Evolutionary conservation across 1,139 yeast species (phyloP).

Genomic region (Schizosaccharomyces versatilis): DNA sequence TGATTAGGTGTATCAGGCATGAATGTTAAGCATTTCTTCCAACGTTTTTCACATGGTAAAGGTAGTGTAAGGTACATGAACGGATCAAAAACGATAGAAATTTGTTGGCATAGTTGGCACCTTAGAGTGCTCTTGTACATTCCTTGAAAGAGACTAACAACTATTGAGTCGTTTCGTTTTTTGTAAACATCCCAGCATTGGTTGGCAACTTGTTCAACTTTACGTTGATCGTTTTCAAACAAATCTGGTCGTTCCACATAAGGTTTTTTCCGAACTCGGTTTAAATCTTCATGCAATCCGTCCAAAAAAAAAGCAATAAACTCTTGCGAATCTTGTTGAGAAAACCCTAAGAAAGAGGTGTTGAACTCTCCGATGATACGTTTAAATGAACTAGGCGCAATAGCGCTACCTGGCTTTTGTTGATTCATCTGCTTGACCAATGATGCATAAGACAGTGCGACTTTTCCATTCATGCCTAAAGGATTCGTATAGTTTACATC

Average conservation of each 20-base stretch:
- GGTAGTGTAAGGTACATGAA: constrained; percentile 60
- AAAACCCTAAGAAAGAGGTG: constrained; percentile 50
- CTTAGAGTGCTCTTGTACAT: constrained; percentile 63
- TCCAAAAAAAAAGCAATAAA: constrained; percentile 67
- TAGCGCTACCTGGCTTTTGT: constrained; percentile 10
- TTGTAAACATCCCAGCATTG: constrained; percentile 89
- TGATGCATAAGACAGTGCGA: constrained; percentile 53
- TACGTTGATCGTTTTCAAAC: constrained; percentile 44
- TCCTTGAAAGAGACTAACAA: constrained; percentile 77
- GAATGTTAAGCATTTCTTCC: constrained; percentile 46
- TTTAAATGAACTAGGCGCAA: constrained; percentile 57
- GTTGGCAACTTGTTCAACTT: constrained; percentile 67
- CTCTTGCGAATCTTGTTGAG: constrained; percentile 89
- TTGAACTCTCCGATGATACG: constrained; percentile 58
- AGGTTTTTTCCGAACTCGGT: constrained; percentile 37
- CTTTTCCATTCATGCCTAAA: constrained; percentile 61
- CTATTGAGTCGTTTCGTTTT: constrained; percentile 60
- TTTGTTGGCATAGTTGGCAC: constrained; percentile 52
- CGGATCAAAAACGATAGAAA: constrained; percentile 75
- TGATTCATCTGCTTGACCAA: constrained; percentile 27
- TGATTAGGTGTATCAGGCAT: constrained; percentile 32
- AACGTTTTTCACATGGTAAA: constrained; percentile 37
- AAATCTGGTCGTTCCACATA: constrained; percentile 50
- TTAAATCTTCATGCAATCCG: constrained; percentile 72
- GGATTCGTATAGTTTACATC: constrained; percentile 66